phyloP scores from a whole-genome alignment of 257 asterid species.

The Henckelia pumila region DNA sequence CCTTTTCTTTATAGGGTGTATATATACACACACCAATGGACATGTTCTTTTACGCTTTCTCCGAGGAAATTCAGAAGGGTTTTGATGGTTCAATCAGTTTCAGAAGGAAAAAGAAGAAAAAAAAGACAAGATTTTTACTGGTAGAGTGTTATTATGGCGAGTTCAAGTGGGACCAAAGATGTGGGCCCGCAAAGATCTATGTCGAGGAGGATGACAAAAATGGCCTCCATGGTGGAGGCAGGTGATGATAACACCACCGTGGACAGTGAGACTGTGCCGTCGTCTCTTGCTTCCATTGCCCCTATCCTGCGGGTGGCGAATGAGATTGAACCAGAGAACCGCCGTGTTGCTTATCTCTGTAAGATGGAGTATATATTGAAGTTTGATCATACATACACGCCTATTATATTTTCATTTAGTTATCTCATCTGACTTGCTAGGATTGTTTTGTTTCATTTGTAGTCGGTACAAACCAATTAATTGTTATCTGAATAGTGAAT shows the following conservation, averaged over 20 bases:
- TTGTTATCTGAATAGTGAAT: neutral
- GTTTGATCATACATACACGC: neutral
- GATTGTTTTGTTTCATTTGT: neutral
- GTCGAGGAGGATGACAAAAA: constrained; percentile 55
- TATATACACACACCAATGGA: constrained; percentile 20
- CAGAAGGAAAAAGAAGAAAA: constrained; percentile 3
- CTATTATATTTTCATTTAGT: constrained; percentile 11
- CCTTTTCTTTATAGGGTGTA: constrained; percentile 10
- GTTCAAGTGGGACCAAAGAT: constrained; percentile 79
- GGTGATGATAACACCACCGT: constrained; percentile 59
- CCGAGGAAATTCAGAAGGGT: constrained; percentile 23
- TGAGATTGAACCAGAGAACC: constrained; percentile 64
- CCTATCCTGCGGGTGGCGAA: constrained; percentile 96
- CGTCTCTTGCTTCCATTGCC: constrained; percentile 73
- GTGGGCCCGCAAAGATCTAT: constrained; percentile 57
- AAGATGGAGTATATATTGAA: constrained; percentile 26
- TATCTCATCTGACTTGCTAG: neutral
- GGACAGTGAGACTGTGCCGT: constrained; percentile 93
- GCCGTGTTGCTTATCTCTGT: constrained; percentile 82
- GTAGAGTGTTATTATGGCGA: constrained; percentile 55
- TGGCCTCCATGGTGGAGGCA: constrained; percentile 64
- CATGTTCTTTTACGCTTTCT: constrained; percentile 30
- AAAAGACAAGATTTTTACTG: neutral
- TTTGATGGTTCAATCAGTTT: constrained; percentile 11
- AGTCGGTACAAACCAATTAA: neutral